These are phyloP conservation scores for Saussurea involucrata DNA, from an alignment of 129 eudicot genomes.

Conservation along the genomic window DNA sequence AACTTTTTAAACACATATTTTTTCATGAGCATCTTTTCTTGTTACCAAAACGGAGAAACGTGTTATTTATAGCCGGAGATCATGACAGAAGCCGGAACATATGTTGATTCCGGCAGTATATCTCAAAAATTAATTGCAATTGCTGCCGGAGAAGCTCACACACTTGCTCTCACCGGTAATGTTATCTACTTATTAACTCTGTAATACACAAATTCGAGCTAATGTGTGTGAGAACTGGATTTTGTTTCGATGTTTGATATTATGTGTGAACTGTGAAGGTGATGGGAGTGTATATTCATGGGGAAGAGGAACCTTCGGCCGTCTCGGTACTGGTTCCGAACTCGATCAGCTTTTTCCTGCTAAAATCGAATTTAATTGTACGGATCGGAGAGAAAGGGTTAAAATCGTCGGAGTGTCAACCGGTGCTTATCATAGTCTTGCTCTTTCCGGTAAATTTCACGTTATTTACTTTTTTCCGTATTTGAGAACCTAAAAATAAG, in stretches of 20 bases:
- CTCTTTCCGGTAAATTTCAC: constrained; percentile 58
- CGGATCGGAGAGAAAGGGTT: constrained; percentile 10
- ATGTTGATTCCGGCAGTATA: constrained; percentile 21
- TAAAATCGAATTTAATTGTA: constrained; percentile 34
- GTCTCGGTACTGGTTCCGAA: constrained; percentile 79
- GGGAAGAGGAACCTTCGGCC: constrained; percentile 97
- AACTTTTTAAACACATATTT: neutral
- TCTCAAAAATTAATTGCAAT: constrained; percentile 44
- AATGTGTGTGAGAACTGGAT: neutral
- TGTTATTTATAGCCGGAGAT: neutral
- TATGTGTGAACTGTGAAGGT: constrained; percentile 37
- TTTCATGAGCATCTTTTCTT: neutral
- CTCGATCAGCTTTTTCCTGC: constrained; percentile 56
- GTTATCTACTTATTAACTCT: neutral
- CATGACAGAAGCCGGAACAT: constrained; percentile 33
- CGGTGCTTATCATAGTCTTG: constrained; percentile 91
- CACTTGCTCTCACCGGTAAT: constrained; percentile 80
- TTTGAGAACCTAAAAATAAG: neutral
- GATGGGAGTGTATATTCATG: constrained; percentile 85
- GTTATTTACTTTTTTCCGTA: neutral
- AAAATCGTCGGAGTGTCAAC: constrained; percentile 74
- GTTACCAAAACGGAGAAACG: neutral
- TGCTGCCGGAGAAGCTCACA: constrained; percentile 90
- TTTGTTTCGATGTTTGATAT: constrained; percentile 1
- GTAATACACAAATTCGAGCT: neutral